Evolutionary conservation across 1,139 yeast genomes (phyloP), one percentile per base, ranked within the genome.

Genomic region (Diutina mesorugosa): DNA sequence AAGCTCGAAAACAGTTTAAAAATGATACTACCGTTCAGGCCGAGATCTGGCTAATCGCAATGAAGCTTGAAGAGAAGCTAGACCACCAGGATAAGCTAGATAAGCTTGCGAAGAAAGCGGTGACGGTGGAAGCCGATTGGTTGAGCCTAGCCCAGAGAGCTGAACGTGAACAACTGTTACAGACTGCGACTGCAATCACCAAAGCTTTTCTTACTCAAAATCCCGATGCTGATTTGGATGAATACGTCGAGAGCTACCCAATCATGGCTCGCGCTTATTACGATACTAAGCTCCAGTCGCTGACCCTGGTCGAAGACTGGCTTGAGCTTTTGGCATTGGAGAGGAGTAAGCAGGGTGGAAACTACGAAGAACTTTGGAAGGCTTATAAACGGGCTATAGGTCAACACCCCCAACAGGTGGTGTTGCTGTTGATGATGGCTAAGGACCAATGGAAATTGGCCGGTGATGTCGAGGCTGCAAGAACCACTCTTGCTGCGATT

Each of bases 11-110:
- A 59, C 67, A 69, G 0, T 66, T 86, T 26, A 75, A 79, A 5
- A 71, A 75, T 4, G 77, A 82, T n/a, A 14, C 26, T n/a, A 69
- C 76, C 12, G 16, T 29, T 1, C 18, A 28, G n/a, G 51, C 51
- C 54, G 74, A 76, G 32, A 76, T 90, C 1, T 89, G 96, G 95
- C 69, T 89, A 1, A 75, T 85, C 0, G 91, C 90, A 1, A 78
- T 84, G 1, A 79, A 83, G 59, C 66, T 90, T 16, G 96, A 90
- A 67, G 96, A 89, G 14, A 12, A 14, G 14, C 14, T 35, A 10
- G 41, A 35, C 64, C 73, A 72, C 50, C 65, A 69, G 47, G 65
- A 67, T 0, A 57, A 59, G 0, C 68, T 75, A 7, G 70, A 72
- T 29, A 77, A 77, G 57, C 63, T 78, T 6, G 61, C 61, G 1